Evolutionary conservation across 306 rosid genomes (phyloP).

Genomic region (Sesbania bispinosa): DNA sequence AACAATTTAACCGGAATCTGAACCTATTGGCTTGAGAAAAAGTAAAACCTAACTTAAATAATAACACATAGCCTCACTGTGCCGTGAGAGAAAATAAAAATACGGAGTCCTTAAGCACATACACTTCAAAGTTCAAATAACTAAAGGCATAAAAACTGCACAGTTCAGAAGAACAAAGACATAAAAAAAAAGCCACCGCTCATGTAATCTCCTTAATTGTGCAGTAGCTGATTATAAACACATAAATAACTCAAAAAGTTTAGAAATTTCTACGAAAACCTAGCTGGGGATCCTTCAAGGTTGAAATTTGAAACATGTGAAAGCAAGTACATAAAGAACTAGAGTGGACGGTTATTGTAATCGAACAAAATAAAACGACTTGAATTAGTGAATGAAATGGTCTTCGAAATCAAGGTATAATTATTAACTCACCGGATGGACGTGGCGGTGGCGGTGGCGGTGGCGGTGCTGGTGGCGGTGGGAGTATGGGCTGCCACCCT

Average conservation of each 20-base stretch:
- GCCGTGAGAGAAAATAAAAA: no score
- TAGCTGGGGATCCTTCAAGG: not conserved
- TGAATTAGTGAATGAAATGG: not conserved
- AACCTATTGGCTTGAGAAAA: not conserved
- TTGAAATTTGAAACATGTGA: not conserved
- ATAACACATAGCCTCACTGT: no score
- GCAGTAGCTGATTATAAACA: not conserved
- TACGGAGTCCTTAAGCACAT: no score
- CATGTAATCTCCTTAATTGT: not conserved
- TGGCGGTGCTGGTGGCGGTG: constrained; percentile 29
- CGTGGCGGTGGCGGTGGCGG: constrained; percentile 21
- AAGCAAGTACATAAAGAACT: not conserved
- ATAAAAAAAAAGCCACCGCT: not conserved
- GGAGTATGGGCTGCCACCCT: constrained; percentile 51
- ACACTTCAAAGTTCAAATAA: not conserved
- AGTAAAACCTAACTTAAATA: constrained; percentile 2
- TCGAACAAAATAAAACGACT: not conserved
- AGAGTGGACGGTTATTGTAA: not conserved
- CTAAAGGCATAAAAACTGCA: not conserved
- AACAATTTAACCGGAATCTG: not conserved
- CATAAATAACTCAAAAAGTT: not conserved
- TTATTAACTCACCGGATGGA: constrained; percentile 39
- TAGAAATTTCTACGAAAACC: not conserved
- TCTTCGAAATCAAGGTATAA: not conserved
- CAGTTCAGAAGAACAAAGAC: not conserved